Evolutionary conservation across 1,284 basidiomycete species (phyloP).

Genomic region (Irpex sp.): DNA sequence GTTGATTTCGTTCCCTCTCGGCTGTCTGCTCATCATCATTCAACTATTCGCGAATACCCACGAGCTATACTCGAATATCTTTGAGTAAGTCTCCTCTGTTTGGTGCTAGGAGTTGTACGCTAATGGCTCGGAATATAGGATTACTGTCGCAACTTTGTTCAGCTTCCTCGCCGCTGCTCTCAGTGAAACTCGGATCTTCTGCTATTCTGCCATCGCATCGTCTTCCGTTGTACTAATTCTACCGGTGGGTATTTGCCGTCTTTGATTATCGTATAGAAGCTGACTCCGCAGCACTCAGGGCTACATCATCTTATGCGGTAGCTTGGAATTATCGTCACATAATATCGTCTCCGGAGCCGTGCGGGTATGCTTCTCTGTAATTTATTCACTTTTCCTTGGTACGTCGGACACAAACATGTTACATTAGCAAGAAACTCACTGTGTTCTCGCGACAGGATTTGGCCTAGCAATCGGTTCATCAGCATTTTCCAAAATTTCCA

Average conservation of each 20-base stretch:
- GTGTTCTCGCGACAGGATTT: constrained; percentile 41
- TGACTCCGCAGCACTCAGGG: constrained; percentile 38
- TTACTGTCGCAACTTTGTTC: constrained; percentile 76
- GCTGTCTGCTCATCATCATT: constrained; percentile 74
- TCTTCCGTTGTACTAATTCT: constrained; percentile 86
- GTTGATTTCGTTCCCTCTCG: constrained; percentile 73
- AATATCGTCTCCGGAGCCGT: constrained; percentile 86
- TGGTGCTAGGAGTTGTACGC: background rate
- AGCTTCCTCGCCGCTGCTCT: constrained; percentile 82
- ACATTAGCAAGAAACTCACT: background rate
- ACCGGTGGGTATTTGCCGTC: constrained; percentile 46
- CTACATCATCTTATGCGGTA: constrained; percentile 78
- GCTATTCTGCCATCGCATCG: constrained; percentile 85
- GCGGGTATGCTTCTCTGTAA: constrained; percentile 77
- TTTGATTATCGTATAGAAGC: background rate
- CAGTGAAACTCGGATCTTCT: constrained; percentile 70
- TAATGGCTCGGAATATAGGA: constrained; percentile 35
- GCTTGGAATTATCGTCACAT: constrained; percentile 77
- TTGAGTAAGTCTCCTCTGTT: constrained; percentile 55
- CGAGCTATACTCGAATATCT: constrained; percentile 84
- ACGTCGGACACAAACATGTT: background rate
- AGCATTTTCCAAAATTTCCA: constrained; percentile 57
- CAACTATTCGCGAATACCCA: constrained; percentile 75
- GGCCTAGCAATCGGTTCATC: constrained; percentile 79
- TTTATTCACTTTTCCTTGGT: constrained; percentile 75